Conservation (phyloP, 2,329 filamentous ascomycete genomes). For the Ophiostoma quercus region DNA sequence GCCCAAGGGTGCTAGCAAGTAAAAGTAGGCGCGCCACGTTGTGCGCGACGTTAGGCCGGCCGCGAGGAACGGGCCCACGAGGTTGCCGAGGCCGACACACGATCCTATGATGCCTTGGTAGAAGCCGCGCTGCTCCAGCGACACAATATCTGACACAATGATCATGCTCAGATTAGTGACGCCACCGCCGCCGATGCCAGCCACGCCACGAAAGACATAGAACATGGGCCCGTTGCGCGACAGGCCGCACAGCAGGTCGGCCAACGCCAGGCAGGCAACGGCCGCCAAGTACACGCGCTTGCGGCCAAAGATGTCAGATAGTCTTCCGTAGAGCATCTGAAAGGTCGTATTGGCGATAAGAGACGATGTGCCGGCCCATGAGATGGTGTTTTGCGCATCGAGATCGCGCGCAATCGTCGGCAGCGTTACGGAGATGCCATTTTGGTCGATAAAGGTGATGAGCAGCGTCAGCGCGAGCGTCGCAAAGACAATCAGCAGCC, state of each 20-base stretch:
- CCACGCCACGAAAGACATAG: conserved; percentile 55
- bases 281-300: conserved; percentile 54
- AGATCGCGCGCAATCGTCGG: conserved; percentile 45
- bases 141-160: conserved; percentile 56
- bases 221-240: conserved; percentile 52
- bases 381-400: conserved; percentile 45
- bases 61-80: conserved; percentile 42
- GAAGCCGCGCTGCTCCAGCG: conserved; percentile 54
- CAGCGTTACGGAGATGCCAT: conserved; percentile 48
- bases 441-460: conserved; percentile 54
- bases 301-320: conserved; percentile 57
- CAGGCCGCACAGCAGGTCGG: conserved; percentile 56
- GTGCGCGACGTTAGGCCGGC: conserved; percentile 37
- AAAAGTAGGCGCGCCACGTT: conserved; percentile 44
- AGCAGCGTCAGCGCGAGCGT: conserved; percentile 49
- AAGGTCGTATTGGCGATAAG: conserved; percentile 57
- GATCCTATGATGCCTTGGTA: conserved; percentile 44
- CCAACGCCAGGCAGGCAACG: conserved; percentile 48
- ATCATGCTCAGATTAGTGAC: conserved; percentile 57
- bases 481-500: conserved; percentile 48
- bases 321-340: conserved; percentile 58
- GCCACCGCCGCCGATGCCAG: conserved; percentile 58
- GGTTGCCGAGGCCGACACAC: conserved; percentile 40
- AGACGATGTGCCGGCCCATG: conserved; percentile 50
- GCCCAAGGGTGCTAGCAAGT: conserved; percentile 47